Percentiles rank a stretch among this genome's conserved stretches.
Conservation (phyloP, 768 basidiomycete genomes). For the Collybiopsis luxurians region DNA sequence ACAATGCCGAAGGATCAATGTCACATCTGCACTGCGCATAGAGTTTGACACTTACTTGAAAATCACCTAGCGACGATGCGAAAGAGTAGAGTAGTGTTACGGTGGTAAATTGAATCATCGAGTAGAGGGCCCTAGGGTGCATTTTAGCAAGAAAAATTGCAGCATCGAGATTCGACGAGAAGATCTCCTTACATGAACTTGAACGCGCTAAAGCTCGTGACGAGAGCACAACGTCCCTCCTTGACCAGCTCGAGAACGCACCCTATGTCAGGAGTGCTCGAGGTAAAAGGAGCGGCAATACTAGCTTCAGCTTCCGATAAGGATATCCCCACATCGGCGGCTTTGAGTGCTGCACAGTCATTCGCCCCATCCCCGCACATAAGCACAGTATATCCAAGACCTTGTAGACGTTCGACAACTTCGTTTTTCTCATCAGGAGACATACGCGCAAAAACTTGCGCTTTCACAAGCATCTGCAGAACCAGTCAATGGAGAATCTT, state of each 20-base stretch:
- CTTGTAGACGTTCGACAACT: slow-evolving; percentile 90
- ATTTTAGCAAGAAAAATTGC: slow-evolving; percentile 10
- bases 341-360: slow-evolving; percentile 97
- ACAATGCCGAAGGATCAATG: slow-evolving; percentile 11
- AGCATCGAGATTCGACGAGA: slow-evolving; percentile 1
- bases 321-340: slow-evolving; percentile 96
- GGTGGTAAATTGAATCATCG: slow-evolving; percentile 98
- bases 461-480: slow-evolving; percentile 90
- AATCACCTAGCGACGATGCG: slow-evolving; percentile 93
- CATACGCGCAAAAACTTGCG: slow-evolving; percentile 97
- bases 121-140: slow-evolving; percentile 85
- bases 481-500: slow-evolving; percentile 1
- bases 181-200: slow-evolving; percentile 85
- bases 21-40: not conserved
- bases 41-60: slow-evolving; percentile 75
- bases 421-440: slow-evolving; percentile 99
- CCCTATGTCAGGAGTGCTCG: slow-evolving; percentile 88
- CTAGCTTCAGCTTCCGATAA: slow-evolving; percentile 98
- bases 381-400: slow-evolving; percentile 91
- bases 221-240: slow-evolving; percentile 92
- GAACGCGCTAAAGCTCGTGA: slow-evolving; percentile 99
- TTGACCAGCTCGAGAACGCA: slow-evolving; percentile 97
- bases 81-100: slow-evolving; percentile 95
- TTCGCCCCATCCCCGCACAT: slow-evolving; percentile 99
- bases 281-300: slow-evolving; percentile 97